A percentile compares a stretch with the other conserved stretches of the same genome.
Evolutionary conservation across 2,329 filamentous ascomycete genomes (phyloP).

Genomic region (Exophiala dermatitidis): DNA sequence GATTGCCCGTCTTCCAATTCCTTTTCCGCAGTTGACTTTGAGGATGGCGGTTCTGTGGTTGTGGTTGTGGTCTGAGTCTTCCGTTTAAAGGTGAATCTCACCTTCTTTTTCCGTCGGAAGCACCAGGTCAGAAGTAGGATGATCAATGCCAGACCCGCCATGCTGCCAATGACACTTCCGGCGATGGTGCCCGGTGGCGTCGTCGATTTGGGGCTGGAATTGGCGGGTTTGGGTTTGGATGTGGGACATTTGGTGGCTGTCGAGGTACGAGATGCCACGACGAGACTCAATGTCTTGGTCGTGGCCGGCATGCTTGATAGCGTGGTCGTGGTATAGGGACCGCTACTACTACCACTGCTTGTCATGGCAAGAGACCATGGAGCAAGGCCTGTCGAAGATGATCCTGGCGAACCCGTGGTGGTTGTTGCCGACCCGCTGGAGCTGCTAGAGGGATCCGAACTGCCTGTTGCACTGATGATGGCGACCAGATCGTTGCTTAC

Average conservation of each 20-base stretch:
- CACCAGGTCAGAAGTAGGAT: constrained; percentile 15
- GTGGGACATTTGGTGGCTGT: constrained; percentile 3
- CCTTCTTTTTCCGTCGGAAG: constrained; percentile 8
- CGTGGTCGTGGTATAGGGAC: neutral
- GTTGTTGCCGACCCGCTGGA: neutral
- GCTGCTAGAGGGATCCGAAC: neutral
- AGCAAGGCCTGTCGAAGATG: neutral
- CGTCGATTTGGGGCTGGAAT: neutral
- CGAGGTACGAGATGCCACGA: constrained; percentile 5
- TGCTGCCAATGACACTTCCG: constrained; percentile 17
- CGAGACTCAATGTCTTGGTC: constrained; percentile 17
- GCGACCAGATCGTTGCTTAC: neutral
- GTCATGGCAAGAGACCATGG: neutral
- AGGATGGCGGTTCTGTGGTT: neutral
- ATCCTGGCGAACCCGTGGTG: neutral
- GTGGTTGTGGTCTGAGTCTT: neutral
- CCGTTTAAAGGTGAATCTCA: constrained; percentile 18
- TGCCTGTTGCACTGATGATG: neutral
- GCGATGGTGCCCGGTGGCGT: constrained; percentile 15
- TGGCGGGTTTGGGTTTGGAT: neutral
- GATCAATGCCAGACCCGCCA: constrained; percentile 20
- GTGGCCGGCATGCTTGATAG: constrained; percentile 9
- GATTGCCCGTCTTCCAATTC: neutral
- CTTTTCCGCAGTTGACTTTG: neutral
- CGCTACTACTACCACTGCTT: neutral